Evolutionary conservation across 306 rosid species (phyloP).

Genomic region (Hippophae tibetana): DNA sequence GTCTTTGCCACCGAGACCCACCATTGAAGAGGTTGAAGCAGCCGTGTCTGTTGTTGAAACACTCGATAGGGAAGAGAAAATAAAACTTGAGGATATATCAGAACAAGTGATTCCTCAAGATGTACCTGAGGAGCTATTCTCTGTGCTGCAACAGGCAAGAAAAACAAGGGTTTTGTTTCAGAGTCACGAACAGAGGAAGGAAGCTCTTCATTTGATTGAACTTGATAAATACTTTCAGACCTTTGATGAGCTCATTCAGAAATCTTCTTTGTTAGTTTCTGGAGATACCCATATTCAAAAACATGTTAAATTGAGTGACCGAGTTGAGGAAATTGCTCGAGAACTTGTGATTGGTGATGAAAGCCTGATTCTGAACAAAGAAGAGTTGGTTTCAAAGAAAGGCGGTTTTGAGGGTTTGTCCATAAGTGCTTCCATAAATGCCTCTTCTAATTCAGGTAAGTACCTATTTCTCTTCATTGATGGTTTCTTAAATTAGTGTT

Average conservation of each 20-base stretch:
- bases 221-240: conserved; percentile 46
- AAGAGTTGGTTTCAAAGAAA: conserved; percentile 23
- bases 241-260: conserved; percentile 69
- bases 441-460: conserved; percentile 45
- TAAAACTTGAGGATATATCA: conserved; percentile 51
- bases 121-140: conserved; percentile 56
- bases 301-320: conserved; percentile 17
- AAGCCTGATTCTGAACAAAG: conserved; percentile 21
- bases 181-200: conserved; percentile 48
- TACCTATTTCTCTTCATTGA: neutral
- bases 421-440: conserved; percentile 27
- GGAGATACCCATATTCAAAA: conserved; percentile 29
- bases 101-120: conserved; percentile 25
- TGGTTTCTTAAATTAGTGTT: neutral
- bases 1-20: conserved; percentile 79
- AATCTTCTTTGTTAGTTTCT: conserved; percentile 56
- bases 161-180: conserved; percentile 47
- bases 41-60: conserved; percentile 51
- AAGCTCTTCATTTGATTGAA: conserved; percentile 51
- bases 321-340: conserved; percentile 17
- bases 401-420: conserved; percentile 18
- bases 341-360: conserved; percentile 27
- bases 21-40: conserved; percentile 73
- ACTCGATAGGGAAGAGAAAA: conserved; percentile 46
- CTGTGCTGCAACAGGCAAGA: conserved; percentile 46